These are phyloP conservation scores for Juncus inflexus DNA, from an alignment of 176 grass and related monocot genomes.

Conservation along the genomic window DNA sequence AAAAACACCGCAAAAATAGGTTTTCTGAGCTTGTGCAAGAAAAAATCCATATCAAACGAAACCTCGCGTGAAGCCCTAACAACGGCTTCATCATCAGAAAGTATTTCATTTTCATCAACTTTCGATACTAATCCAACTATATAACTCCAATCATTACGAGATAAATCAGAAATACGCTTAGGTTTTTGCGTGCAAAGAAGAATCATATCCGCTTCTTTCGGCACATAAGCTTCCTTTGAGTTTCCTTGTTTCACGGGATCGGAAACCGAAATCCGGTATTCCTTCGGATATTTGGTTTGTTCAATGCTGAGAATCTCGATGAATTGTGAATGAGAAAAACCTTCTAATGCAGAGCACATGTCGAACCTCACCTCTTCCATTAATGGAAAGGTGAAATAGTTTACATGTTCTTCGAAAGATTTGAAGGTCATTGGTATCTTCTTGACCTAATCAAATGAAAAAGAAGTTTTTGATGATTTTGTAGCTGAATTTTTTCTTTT, in stretches of 20 bases:
- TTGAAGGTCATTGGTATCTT: conserved; percentile 43
- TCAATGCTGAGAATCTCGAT: not conserved
- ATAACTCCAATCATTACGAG: not conserved
- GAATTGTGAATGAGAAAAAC: conserved; percentile 35
- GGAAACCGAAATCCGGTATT: conserved; percentile 20
- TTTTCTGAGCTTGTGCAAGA: not conserved
- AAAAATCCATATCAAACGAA: not conserved
- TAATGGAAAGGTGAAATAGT: conserved; percentile 40
- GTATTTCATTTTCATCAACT: not conserved
- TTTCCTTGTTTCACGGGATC: not conserved
- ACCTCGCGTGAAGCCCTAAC: conserved; percentile 27
- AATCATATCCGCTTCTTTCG: conserved; percentile 44
- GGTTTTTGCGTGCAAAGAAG: conserved; percentile 37
- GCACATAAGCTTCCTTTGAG: conserved; percentile 26
- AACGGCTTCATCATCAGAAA: not conserved
- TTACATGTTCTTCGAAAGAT: conserved; percentile 39
- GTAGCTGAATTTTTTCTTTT: too few relatives aligned
- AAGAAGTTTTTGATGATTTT: too few relatives aligned
- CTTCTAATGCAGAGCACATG: conserved; percentile 42
- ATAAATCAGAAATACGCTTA: conserved; percentile 30
- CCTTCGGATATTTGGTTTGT: not conserved
- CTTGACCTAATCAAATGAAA: conserved; percentile 31
- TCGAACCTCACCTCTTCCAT: conserved; percentile 56
- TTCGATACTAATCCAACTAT: conserved; percentile 26
- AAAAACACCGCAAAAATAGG: conserved; percentile 41